A percentile compares a stretch with the other conserved stretches of the same genome.
Conservation (phyloP, 2,329 filamentous ascomycete genomes). For the Lasiodiplodia gonubiensis region DNA sequence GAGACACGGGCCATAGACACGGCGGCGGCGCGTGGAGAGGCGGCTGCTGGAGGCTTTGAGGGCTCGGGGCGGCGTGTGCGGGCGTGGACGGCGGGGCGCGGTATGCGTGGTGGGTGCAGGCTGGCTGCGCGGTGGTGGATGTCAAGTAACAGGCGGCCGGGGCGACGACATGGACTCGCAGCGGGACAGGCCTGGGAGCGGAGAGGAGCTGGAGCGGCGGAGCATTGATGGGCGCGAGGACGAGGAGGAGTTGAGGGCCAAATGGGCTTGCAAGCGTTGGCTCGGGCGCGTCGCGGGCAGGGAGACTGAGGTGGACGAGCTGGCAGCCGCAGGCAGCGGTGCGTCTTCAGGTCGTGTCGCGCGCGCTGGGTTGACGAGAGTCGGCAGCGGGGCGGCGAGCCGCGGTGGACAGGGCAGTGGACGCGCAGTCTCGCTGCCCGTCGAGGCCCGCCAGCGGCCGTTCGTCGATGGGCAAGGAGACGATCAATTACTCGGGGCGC, state of each 20-base stretch:
- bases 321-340: not conserved
- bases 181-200: constrained; percentile 17
- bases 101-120: not conserved
- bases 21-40: not conserved
- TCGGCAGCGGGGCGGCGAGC: not conserved
- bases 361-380: constrained; percentile 1
- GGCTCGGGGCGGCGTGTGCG: not conserved
- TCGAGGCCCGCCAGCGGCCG: not conserved
- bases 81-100: not conserved
- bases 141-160: constrained; percentile 19
- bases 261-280: not conserved
- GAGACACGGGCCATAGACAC: constrained; percentile 8
- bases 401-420: not conserved
- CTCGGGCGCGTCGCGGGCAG: not conserved
- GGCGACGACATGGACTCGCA: constrained; percentile 18
- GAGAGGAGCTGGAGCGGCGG: constrained; percentile 1
- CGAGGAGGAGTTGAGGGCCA: constrained; percentile 1
- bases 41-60: not conserved
- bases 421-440: constrained; percentile 13
- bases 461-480: constrained; percentile 10
- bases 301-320: not conserved
- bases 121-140: not conserved
- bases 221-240: constrained; percentile 25
- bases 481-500: constrained; percentile 19
- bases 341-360: not conserved